phyloP scores from a whole-genome alignment of 2,329 filamentous ascomycete genomes.

The Aspergillus tanneri region DNA sequence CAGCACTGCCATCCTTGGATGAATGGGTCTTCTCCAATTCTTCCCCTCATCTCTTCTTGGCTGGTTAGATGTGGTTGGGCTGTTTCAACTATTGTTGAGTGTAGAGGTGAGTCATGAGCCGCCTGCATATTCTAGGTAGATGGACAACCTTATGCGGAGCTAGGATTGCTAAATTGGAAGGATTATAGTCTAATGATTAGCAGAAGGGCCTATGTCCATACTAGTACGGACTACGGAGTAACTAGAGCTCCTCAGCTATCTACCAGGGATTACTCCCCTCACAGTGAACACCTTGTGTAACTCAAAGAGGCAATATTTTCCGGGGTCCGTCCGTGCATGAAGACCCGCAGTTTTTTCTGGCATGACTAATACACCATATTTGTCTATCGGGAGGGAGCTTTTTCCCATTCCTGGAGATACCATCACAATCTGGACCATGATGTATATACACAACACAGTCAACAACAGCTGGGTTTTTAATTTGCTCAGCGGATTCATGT shows the following conservation, averaged over 20 bases:
- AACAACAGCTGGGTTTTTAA: too few species aligned
- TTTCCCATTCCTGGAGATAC: not conserved
- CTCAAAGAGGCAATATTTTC: slow-evolving; percentile 22
- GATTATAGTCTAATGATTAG: too few species aligned
- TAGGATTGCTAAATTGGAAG: too few species aligned
- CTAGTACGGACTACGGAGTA: too few species aligned
- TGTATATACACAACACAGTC: too few species aligned
- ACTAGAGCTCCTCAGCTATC: too few species aligned
- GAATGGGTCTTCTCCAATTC: not conserved
- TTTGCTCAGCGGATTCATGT: too few species aligned
- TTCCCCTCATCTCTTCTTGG: not conserved
- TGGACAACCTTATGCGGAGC: too few species aligned
- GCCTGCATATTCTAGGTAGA: too few species aligned
- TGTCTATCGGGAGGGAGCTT: not conserved
- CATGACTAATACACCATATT: not conserved
- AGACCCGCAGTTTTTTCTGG: not conserved
- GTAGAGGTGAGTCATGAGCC: not conserved
- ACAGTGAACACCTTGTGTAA: not conserved
- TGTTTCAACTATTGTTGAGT: not conserved
- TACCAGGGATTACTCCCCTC: too few species aligned
- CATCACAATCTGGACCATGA: not conserved
- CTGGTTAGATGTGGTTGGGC: not conserved
- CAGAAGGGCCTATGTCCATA: too few species aligned
- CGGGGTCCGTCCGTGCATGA: slow-evolving; percentile 11
- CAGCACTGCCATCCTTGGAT: not conserved